Evolutionary conservation across 1,139 yeast species (phyloP).

Genomic region (Suhomyces panamericanus): DNA sequence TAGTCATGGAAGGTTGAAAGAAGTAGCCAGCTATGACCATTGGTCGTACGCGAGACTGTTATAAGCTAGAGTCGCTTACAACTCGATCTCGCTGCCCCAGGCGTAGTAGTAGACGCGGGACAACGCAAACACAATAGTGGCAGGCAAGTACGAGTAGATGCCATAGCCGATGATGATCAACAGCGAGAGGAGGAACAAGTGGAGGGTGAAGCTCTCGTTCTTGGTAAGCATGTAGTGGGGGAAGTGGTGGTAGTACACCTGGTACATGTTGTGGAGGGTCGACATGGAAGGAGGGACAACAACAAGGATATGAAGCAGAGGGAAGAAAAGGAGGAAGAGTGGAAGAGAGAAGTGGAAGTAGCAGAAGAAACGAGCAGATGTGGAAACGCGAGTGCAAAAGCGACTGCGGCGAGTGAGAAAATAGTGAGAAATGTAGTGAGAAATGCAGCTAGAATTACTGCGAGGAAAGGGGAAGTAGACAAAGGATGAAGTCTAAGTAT

Average conservation of each 20-base stretch:
- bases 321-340: too few species aligned
- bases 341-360: not conserved
- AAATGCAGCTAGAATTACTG: too few species aligned
- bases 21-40: too few species aligned
- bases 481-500: too few species aligned
- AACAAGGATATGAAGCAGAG: too few species aligned
- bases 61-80: too few species aligned
- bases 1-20: too few species aligned
- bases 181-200: constrained; percentile 31
- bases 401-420: too few species aligned
- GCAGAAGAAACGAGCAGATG: not conserved
- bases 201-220: constrained; percentile 35
- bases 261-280: constrained; percentile 23
- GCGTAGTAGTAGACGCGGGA: constrained; percentile 39
- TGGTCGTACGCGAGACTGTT: too few species aligned
- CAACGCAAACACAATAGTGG: constrained; percentile 30
- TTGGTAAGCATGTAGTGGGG: constrained; percentile 43
- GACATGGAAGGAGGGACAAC: constrained; percentile 1
- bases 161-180: constrained; percentile 38
- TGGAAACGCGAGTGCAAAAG: too few species aligned
- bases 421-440: too few species aligned
- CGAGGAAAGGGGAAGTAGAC: too few species aligned
- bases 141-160: constrained; percentile 37
- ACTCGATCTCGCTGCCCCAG: constrained; percentile 27
- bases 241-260: constrained; percentile 37